These are phyloP conservation scores for Hibiscus tridactylites DNA, from an alignment of 345 rosid genomes.

Conservation along the genomic window DNA sequence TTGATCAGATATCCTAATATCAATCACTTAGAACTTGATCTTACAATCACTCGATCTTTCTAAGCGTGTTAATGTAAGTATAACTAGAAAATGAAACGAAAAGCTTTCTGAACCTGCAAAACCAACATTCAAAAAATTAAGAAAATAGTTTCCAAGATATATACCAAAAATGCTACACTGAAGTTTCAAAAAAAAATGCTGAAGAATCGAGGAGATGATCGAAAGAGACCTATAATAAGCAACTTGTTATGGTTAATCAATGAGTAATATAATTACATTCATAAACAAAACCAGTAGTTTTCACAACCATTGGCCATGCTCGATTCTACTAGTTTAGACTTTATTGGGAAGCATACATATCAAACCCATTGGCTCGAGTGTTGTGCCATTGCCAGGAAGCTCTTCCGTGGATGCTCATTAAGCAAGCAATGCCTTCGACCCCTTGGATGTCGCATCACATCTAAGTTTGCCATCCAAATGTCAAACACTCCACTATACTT, in stretches of 20 bases:
- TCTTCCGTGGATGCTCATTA: constrained; percentile 52
- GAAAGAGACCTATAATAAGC: background rate
- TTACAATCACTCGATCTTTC: constrained; percentile 27
- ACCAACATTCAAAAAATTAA: background rate
- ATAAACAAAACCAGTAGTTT: background rate
- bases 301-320: background rate
- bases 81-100: constrained; percentile 76
- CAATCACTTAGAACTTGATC: too few relatives aligned
- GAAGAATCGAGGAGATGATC: background rate
- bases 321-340: background rate
- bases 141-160: background rate
- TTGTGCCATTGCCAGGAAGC: constrained; percentile 68
- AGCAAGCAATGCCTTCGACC: constrained; percentile 27
- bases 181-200: background rate
- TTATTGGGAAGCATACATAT: constrained; percentile 28
- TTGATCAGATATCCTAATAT: too few relatives aligned
- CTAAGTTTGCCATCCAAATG: constrained; percentile 51
- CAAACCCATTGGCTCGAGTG: constrained; percentile 87
- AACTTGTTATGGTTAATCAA: background rate
- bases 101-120: constrained; percentile 75
- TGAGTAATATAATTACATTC: background rate
- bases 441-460: constrained; percentile 7
- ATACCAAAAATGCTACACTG: background rate
- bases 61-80: constrained; percentile 49
- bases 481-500: constrained; percentile 75